These are phyloP conservation scores for Rosa rugosa DNA, from an alignment of 306 rosid genomes.

Conservation along the genomic window DNA sequence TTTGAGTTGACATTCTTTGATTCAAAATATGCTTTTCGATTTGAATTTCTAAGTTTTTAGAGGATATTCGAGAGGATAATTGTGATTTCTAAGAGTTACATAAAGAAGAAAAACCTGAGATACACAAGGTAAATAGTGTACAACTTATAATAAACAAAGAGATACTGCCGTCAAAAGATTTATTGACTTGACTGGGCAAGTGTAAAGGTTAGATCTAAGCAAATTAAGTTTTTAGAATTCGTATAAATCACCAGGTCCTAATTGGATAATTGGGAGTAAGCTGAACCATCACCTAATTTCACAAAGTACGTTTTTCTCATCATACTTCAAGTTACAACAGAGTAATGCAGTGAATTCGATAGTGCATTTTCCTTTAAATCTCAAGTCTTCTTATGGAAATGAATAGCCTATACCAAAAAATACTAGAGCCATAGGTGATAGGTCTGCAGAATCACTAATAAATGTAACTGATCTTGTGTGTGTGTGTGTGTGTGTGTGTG, in stretches of 20 bases:
- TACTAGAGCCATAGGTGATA: background rate
- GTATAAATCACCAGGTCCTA: background rate
- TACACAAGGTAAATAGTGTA: background rate
- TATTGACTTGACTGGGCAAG: background rate
- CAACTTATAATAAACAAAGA: background rate
- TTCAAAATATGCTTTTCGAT: background rate
- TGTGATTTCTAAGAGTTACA: background rate
- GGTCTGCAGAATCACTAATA: background rate
- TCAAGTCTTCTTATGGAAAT: background rate
- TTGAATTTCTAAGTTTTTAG: background rate
- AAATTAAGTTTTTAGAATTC: background rate
- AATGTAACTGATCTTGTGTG: background rate
- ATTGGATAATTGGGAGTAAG: background rate
- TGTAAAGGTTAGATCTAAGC: background rate
- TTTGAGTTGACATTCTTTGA: constrained; percentile 7
- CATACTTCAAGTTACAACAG: background rate
- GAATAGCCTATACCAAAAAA: background rate
- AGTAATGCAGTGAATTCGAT: background rate
- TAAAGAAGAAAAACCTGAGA: background rate
- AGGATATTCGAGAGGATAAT: background rate
- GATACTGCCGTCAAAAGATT: background rate
- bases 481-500: no score
- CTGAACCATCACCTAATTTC: background rate
- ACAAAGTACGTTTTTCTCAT: background rate
- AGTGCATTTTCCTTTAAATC: background rate